Conservation (phyloP, 768 basidiomycete genomes). For the Psilocybe sp. region DNA sequence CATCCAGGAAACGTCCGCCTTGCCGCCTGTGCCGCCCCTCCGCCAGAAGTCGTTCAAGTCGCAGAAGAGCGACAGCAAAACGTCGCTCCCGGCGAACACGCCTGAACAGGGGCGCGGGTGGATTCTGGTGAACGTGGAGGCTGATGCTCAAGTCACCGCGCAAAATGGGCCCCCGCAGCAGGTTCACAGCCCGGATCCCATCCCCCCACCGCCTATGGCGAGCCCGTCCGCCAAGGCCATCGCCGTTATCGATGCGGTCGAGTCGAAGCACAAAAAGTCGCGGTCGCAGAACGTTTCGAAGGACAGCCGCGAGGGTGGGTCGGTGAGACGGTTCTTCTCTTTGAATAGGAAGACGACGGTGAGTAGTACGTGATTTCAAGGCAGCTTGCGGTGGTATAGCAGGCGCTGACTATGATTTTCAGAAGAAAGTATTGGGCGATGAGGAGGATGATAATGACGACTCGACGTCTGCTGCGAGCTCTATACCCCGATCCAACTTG, state of each 20-base stretch:
- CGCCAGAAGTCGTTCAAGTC: constrained; percentile 17
- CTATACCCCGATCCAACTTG: constrained; percentile 26
- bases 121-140: constrained; percentile 65
- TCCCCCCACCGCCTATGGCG: constrained; percentile 14
- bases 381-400: not conserved
- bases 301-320: constrained; percentile 15
- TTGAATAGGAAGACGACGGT: constrained; percentile 36
- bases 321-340: constrained; percentile 36
- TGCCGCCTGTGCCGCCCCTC: constrained; percentile 15
- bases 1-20: constrained; percentile 32
- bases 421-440: constrained; percentile 14
- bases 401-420: not conserved
- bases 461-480: constrained; percentile 11
- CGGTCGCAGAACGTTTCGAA: constrained; percentile 16
- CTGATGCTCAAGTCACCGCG: constrained; percentile 14
- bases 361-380: constrained; percentile 27
- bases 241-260: constrained; percentile 56
- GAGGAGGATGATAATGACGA: constrained; percentile 8
- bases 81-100: not conserved
- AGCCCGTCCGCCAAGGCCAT: constrained; percentile 57
- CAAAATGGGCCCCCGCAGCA: too few species aligned
- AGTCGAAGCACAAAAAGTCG: constrained; percentile 40
- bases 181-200: not conserved
- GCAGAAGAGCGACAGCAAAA: constrained; percentile 23
- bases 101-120: constrained; percentile 51